Evolutionary conservation across 148 eudicot species (phyloP), one percentile per base, ranked within the genome.

Genomic region (Vaccinium macrocarpon): DNA sequence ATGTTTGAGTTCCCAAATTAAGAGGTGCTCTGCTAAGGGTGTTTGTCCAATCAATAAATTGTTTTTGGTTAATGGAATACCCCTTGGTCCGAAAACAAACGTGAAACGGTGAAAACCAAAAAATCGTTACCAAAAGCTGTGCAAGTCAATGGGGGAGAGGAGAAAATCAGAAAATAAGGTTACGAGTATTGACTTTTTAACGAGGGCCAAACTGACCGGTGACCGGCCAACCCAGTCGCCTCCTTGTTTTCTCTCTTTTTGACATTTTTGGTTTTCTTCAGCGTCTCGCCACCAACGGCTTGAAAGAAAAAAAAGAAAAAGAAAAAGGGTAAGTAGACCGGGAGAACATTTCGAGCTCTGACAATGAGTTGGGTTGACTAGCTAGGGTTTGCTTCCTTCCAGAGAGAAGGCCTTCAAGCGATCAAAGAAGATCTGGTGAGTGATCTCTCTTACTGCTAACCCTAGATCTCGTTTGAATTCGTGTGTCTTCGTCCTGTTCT

Each of bases 391-490:
- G 35, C 12, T 64, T 64, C 6, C 35, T 64, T 64, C 29, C 71
- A 1, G 5, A 23, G 21, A 62, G 29, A 62, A 11, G 70, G 29
- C 70, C 29, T 77, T 51, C 80, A 13, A 15, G 10, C 4, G 25
- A n/a, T 51, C 12, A 3, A 27, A 53, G 61, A 25, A 8, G 50
- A 38, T 76, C 81, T 46, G 72, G 85, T 83, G 49, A 83, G 85
- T 83, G 21, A 74, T 76, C 21, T 76, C 73, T 83, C 73, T 18
- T 25, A 8, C 1, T 1, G 8, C 21, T 57, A 75, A 23, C 52
- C 72, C 82, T 29, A 84, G 66, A 76, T 84, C 62, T 29, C 35
- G 68, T 13, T 55, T 55, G 25, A 80, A 9, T 83, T 48, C 35
- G 35, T 32, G 35, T 32, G 38, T 78, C 50, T 5, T 27, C 0